Evolutionary conservation across 139 green algal genomes (phyloP), one percentile per base, ranked within the genome.

Genomic region (Volvox reticuliferus): DNA sequence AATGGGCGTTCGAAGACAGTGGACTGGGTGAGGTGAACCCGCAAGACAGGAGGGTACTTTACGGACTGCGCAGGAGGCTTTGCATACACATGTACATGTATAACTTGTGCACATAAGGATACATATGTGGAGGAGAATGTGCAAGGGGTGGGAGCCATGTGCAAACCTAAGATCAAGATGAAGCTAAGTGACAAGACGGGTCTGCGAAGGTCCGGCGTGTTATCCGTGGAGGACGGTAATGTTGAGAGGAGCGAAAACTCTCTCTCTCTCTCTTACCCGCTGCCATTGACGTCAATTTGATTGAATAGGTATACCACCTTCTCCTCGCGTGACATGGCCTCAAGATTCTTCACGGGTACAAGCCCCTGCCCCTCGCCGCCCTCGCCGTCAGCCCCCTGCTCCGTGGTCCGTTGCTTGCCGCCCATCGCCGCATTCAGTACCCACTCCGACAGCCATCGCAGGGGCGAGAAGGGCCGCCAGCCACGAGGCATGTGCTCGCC

Each of bases 391-490:
- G 32, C 79, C 37, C 19, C 32, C 68, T 33, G 22, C 78, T 68
- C 88, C 24, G 65, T 55, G 63, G 21, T 77, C 30, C 32, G 36
- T 20, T 24, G 36, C 16, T 26, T 26, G 75, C 20, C 30, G 24
- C 22, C 84, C 26, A 9, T 78, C 28, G 62, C 68, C 30, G 50
- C 33, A 6, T 5, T 21, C 18, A 21, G 2, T 61, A 93, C 32
- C 91, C 91, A 93, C 22, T 68, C 35, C 13, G 71, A 83, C 61
- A 93, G 87, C 87, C 87, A 93, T 26, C 87, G 87, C 86, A 90
- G 28, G 26, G 91, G 87, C 0, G 80, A 90, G 87, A 93, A 93
- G 69, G 91, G 91, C 82, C 61, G 69, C 91, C 91, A 93, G 73
- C 79, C 73, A 32, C 82, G 79, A 3, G 91, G 91, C 62, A 92